Conservation (phyloP, 495 filamentous ascomycete species). For the Hyphodiscus hymeniophilus region DNA sequence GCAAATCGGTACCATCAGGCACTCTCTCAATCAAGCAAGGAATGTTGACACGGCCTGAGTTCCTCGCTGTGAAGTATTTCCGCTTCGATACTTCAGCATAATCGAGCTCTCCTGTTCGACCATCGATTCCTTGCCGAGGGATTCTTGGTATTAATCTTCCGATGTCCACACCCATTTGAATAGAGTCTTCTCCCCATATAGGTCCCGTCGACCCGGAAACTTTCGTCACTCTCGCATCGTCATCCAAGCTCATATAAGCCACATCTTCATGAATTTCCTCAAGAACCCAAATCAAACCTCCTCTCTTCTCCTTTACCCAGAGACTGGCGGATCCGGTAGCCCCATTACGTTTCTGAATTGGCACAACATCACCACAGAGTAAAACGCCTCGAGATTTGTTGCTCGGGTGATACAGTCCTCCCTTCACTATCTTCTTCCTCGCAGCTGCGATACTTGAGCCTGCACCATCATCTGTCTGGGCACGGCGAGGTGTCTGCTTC, state of each 20-base stretch:
- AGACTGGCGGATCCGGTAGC: slow-evolving; percentile 83
- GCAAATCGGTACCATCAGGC: slow-evolving; percentile 54
- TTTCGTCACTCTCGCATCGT: slow-evolving; percentile 59
- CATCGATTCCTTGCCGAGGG: slow-evolving; percentile 61
- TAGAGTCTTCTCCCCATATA: slow-evolving; percentile 70
- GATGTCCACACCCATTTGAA: slow-evolving; percentile 60
- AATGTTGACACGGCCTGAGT: slow-evolving; percentile 62
- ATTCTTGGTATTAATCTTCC: slow-evolving; percentile 70
- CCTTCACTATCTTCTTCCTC: slow-evolving; percentile 36
- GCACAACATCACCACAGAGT: slow-evolving; percentile 93
- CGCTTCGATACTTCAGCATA: slow-evolving; percentile 57
- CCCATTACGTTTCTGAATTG: slow-evolving; percentile 92
- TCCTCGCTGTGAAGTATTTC: slow-evolving; percentile 76
- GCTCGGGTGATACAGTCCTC: slow-evolving; percentile 44
- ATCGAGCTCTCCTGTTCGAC: slow-evolving; percentile 57
- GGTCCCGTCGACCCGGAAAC: slow-evolving; percentile 60
- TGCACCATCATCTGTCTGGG: slow-evolving; percentile 69
- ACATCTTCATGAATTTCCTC: slow-evolving; percentile 97
- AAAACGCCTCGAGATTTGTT: slow-evolving; percentile 84
- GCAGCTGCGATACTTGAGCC: slow-evolving; percentile 47
- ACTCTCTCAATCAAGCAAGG: slow-evolving; percentile 67
- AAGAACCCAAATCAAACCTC: slow-evolving; percentile 91
- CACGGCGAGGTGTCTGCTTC: slow-evolving; percentile 34
- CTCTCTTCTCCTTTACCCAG: slow-evolving; percentile 96
- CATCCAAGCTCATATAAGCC: slow-evolving; percentile 62